phyloP scores from a whole-genome alignment of 495 filamentous ascomycete species.

The Lindgomyces ingoldianus region DNA sequence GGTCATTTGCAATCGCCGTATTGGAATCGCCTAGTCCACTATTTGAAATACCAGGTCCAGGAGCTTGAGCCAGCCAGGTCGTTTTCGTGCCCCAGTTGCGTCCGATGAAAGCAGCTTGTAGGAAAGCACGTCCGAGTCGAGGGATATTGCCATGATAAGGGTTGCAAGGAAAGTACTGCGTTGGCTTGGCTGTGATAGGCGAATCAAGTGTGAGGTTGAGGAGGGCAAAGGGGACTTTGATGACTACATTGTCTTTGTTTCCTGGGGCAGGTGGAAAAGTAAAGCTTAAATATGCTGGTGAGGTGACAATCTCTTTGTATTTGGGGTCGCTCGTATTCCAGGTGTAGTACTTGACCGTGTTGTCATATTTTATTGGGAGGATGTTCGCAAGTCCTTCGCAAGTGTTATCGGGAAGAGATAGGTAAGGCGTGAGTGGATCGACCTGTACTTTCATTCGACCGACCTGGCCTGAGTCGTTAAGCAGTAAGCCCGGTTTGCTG shows the following conservation, averaged over 20 bases:
- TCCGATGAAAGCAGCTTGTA: conserved; percentile 60
- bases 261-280: conserved; percentile 42
- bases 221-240: conserved; percentile 57
- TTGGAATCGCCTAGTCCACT: background rate
- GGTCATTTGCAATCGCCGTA: background rate
- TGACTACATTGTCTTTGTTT: conserved; percentile 44
- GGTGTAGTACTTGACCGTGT: background rate
- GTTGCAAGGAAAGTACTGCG: conserved; percentile 57
- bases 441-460: background rate
- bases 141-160: conserved; percentile 40
- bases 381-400: conserved; percentile 52
- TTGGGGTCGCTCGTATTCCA: conserved; percentile 14
- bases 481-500: background rate
- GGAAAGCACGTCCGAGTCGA: conserved; percentile 56
- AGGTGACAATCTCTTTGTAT: conserved; percentile 49
- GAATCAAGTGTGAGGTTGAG: conserved; percentile 55
- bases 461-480: background rate
- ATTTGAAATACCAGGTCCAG: background rate
- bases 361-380: conserved; percentile 51
- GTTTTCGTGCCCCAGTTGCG: conserved; percentile 47
- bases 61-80: background rate
- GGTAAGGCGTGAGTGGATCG: conserved; percentile 51
- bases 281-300: conserved; percentile 55
- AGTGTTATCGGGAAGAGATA: conserved; percentile 53
- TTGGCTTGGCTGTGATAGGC: conserved; percentile 50